phyloP scores from a whole-genome alignment of 139 green algal genomes.

The Mesotaenium endlicherianum region DNA sequence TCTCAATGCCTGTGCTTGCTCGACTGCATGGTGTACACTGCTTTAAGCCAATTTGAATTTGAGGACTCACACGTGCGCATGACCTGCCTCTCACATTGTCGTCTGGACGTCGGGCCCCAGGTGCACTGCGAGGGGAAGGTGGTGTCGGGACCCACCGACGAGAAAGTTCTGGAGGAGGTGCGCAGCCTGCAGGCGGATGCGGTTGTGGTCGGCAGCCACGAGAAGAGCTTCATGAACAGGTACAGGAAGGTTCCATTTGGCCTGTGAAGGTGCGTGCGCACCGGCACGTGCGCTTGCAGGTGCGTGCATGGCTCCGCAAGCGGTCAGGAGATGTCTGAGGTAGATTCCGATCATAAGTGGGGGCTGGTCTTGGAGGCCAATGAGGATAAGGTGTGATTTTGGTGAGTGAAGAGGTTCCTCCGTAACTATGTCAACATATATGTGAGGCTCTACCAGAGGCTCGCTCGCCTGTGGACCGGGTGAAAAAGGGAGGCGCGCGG shows the following conservation, averaged over 20 bases:
- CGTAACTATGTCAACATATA: not conserved
- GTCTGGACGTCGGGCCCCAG: not conserved
- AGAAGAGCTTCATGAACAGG: not conserved
- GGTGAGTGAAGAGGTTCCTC: not conserved
- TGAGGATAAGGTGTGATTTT: not conserved
- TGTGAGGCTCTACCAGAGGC: not conserved
- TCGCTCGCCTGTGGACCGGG: not conserved
- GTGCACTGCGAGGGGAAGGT: slow-evolving; percentile 15
- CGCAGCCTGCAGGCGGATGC: not conserved
- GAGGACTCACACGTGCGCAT: too few relatives aligned
- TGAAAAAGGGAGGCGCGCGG: too few relatives aligned
- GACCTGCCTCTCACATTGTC: too few relatives aligned
- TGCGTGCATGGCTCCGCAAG: not conserved
- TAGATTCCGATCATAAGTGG: not conserved
- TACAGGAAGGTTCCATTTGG: slow-evolving; percentile 1
- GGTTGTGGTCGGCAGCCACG: slow-evolving; percentile 12
- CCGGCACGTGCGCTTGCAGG: not conserved
- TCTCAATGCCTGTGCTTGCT: too few relatives aligned
- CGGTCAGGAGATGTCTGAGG: not conserved
- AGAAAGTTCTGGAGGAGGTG: slow-evolving; percentile 9
- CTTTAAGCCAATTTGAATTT: too few relatives aligned
- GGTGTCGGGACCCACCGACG: slow-evolving; percentile 18
- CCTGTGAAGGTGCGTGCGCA: not conserved
- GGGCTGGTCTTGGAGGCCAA: not conserved
- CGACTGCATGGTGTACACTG: too few relatives aligned